A percentile compares a stretch with the other conserved stretches of the same genome.
phyloP scores from a whole-genome alignment of 2,329 filamentous ascomycete species.

The Aspergillus novoparasiticus region DNA sequence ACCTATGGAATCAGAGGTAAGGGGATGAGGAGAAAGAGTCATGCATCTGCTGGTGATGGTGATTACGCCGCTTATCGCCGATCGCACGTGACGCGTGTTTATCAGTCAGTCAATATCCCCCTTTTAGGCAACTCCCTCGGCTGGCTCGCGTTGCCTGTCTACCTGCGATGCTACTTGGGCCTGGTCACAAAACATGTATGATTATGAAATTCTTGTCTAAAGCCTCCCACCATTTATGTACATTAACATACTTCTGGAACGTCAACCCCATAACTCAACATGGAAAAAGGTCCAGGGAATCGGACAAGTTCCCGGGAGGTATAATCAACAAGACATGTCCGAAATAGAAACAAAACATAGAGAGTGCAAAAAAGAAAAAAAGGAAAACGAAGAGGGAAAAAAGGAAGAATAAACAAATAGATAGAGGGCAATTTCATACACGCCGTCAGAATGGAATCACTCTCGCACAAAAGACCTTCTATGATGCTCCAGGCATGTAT shows the following conservation, averaged over 20 bases:
- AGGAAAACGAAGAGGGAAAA: too few species aligned
- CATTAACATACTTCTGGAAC: constrained; percentile 19
- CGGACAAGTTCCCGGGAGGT: constrained; percentile 30
- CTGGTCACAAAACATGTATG: not conserved
- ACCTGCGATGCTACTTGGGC: not conserved
- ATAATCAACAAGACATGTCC: constrained; percentile 39
- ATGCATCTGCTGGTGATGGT: constrained; percentile 8
- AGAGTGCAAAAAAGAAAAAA: constrained; percentile 14
- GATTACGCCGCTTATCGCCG: constrained; percentile 22
- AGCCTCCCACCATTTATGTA: constrained; percentile 23
- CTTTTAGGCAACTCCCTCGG: not conserved
- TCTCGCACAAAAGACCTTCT: constrained; percentile 13
- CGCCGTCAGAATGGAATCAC: constrained; percentile 20
- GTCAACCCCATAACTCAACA: constrained; percentile 12
- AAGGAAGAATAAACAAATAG: constrained; percentile 1
- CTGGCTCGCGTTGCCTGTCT: not conserved
- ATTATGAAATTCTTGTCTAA: constrained; percentile 21
- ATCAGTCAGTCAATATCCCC: not conserved
- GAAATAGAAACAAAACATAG: constrained; percentile 28
- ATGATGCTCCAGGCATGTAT: constrained; percentile 27
- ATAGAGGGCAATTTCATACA: constrained; percentile 25
- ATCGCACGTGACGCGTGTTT: constrained; percentile 11
- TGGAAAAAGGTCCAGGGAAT: constrained; percentile 25
- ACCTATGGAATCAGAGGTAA: not conserved
- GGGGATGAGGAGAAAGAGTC: constrained; percentile 3